Evolutionary conservation across 2,329 filamentous ascomycete genomes (phyloP).

Genomic region (Pseudogymnoascus pannorum): DNA sequence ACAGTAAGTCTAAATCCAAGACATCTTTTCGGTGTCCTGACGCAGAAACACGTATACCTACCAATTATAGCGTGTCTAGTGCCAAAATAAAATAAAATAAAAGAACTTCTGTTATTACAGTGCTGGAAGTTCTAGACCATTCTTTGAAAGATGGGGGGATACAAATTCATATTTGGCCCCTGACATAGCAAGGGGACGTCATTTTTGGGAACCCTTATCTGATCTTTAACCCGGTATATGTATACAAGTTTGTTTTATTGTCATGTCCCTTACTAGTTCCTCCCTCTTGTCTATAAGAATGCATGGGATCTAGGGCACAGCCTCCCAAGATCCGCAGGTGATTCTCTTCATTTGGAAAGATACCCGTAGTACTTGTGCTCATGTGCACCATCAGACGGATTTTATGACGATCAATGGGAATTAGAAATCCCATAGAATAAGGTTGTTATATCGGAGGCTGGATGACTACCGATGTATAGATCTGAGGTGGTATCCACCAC

Average conservation of each 20-base stretch:
- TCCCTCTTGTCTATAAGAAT: background rate
- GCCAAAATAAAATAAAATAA: background rate
- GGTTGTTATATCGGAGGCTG: background rate
- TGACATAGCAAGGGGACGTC: background rate
- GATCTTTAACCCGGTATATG: background rate
- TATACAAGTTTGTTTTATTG: background rate
- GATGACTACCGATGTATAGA: background rate
- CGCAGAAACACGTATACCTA: background rate
- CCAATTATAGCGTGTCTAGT: background rate
- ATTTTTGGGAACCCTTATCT: slow-evolving; percentile 2
- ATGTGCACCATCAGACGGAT: slow-evolving; percentile 6
- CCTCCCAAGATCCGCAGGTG: slow-evolving; percentile 5
- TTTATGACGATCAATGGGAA: background rate
- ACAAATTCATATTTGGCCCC: background rate
- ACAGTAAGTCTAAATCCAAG: background rate
- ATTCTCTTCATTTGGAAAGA: background rate
- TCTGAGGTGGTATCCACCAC: background rate
- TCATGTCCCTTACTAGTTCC: background rate
- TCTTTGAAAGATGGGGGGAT: background rate
- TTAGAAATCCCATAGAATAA: background rate
- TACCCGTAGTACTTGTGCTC: background rate
- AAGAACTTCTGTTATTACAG: background rate
- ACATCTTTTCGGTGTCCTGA: background rate
- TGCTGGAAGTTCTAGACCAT: background rate
- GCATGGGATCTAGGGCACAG: background rate